These are phyloP conservation scores for Diaporthe capsici DNA, from an alignment of 2,329 filamentous ascomycete species.

Conservation along the genomic window DNA sequence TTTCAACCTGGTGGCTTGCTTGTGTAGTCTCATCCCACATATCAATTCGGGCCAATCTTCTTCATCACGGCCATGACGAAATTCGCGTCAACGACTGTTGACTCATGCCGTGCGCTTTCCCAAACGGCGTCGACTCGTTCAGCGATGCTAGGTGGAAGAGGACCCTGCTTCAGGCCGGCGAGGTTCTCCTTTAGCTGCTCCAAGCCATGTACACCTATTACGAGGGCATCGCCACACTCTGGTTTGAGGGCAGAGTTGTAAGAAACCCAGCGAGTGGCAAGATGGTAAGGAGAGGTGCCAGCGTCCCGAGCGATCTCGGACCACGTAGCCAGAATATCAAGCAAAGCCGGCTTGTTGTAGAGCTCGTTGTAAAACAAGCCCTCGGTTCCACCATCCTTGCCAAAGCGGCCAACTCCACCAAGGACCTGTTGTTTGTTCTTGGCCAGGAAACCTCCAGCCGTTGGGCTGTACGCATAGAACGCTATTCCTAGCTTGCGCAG, in stretches of 20 bases:
- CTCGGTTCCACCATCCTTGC: background rate
- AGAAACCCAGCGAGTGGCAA: conserved; percentile 12
- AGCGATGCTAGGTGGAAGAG: conserved; percentile 1
- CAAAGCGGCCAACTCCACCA: background rate
- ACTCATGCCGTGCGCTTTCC: background rate
- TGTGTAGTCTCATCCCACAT: too few species aligned
- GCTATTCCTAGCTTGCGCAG: conserved; percentile 55
- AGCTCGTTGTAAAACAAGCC: conserved; percentile 2
- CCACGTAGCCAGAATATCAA: background rate
- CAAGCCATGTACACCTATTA: background rate
- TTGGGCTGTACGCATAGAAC: conserved; percentile 61
- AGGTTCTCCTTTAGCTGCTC: conserved; percentile 6
- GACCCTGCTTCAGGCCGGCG: conserved; percentile 2
- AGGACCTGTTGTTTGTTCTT: conserved; percentile 49
- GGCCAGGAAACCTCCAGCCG: conserved; percentile 73
- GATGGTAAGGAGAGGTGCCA: background rate
- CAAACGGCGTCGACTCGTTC: conserved; percentile 8
- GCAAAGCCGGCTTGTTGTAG: conserved; percentile 14
- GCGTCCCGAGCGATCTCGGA: background rate
- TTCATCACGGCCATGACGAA: background rate
- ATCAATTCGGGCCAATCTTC: background rate
- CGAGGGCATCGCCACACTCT: background rate
- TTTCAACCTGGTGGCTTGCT: too few species aligned
- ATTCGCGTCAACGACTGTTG: conserved; percentile 3
- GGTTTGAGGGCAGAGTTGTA: background rate